phyloP scores from a whole-genome alignment of 371 early-diverging fungal species.

The Mortierella sp. region DNA sequence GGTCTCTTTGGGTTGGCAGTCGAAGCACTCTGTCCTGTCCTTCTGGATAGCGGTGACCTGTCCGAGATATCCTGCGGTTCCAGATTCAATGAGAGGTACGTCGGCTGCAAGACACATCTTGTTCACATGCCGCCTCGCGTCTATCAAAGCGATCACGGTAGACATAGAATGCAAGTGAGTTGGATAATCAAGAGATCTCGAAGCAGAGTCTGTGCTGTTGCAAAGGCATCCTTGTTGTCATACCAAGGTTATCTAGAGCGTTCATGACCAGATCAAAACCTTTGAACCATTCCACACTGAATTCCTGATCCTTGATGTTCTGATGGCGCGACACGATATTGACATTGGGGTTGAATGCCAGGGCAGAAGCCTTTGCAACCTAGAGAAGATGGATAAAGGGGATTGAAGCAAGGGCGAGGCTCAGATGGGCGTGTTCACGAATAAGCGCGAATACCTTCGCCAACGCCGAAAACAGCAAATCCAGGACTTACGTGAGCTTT shows the following conservation, averaged over 20 bases:
- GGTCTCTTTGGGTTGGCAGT: constrained; percentile 94
- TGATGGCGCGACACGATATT: constrained; percentile 83
- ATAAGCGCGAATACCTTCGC: not conserved
- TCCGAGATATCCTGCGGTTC: constrained; percentile 97
- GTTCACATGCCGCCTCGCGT: constrained; percentile 96
- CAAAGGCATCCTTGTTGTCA: not conserved
- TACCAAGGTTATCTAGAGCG: constrained; percentile 98
- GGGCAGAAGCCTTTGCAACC: constrained; percentile 83
- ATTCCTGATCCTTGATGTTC: constrained; percentile 87
- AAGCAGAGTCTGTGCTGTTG: not conserved
- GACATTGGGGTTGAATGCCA: constrained; percentile 83
- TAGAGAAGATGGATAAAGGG: constrained; percentile 33
- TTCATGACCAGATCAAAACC: constrained; percentile 96
- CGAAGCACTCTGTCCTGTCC: constrained; percentile 93
- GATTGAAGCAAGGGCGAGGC: too few species aligned
- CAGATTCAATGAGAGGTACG: constrained; percentile 96
- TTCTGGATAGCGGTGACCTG: constrained; percentile 92
- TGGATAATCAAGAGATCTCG: too few species aligned
- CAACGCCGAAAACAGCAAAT: not conserved
- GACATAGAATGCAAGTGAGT: not conserved
- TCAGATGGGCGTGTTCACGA: not conserved
- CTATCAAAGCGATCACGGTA: constrained; percentile 55
- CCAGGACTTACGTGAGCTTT: constrained; percentile 82
- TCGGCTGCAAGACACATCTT: constrained; percentile 92
- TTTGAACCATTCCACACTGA: constrained; percentile 90